These are phyloP conservation scores for Cordyceps tenuipes DNA, from an alignment of 2,329 filamentous ascomycete genomes.

Conservation along the genomic window DNA sequence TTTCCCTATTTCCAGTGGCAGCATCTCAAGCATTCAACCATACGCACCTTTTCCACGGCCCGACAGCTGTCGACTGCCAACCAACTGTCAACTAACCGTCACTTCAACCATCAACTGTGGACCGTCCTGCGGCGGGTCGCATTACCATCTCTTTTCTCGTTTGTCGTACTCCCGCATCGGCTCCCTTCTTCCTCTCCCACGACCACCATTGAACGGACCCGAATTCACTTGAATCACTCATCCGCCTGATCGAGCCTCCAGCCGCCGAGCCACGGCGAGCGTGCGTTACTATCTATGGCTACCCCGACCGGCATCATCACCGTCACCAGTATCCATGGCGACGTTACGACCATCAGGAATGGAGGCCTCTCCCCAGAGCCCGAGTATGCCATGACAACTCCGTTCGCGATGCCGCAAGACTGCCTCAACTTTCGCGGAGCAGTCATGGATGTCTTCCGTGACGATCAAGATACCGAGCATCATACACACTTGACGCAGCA, in stretches of 20 bases:
- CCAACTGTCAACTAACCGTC: no score
- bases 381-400: not conserved
- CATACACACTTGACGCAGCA: not conserved
- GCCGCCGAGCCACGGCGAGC: conserved; percentile 1
- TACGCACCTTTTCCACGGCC: not conserved
- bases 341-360: not conserved
- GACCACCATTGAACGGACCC: not conserved
- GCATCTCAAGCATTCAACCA: not conserved
- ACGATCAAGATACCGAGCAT: no score
- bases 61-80: not conserved
- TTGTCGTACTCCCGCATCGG: not conserved
- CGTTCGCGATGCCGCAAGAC: not conserved
- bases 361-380: not conserved
- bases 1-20: not conserved
- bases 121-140: conserved; percentile 2
- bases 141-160: not conserved
- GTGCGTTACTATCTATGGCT: not conserved
- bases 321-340: not conserved
- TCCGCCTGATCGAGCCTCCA: not conserved
- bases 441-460: not conserved
- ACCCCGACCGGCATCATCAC: not conserved
- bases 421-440: conserved; percentile 1
- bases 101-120: not conserved
- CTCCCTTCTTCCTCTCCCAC: not conserved
- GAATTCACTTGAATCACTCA: not conserved